These are phyloP conservation scores for Ceratocystis huliohia DNA, from an alignment of 2,329 filamentous ascomycete genomes.

Conservation along the genomic window DNA sequence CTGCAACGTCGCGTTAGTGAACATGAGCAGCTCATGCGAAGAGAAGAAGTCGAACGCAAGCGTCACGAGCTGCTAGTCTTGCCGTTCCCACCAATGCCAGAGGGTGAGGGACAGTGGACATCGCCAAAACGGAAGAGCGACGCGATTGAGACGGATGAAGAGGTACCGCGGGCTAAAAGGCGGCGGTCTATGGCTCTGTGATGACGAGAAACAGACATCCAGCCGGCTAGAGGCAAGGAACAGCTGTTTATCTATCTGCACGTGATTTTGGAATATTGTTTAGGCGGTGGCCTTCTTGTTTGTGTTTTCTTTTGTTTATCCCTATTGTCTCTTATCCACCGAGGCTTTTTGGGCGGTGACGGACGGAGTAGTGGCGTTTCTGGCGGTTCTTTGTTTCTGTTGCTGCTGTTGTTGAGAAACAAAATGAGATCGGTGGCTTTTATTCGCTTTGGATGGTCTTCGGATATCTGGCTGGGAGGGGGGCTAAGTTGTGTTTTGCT, in stretches of 20 bases:
- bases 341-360: too few relatives aligned
- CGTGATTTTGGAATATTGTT: not conserved
- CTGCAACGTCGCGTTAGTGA: conserved; percentile 7
- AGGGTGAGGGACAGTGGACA: not conserved
- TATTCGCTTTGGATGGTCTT: not conserved
- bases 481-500: not conserved
- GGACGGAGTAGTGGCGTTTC: not conserved
- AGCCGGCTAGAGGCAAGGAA: too few relatives aligned
- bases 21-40: conserved; percentile 1
- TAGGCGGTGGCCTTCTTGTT: not conserved
- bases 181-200: conserved; percentile 9
- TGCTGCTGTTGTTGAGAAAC: not conserved
- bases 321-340: too few relatives aligned
- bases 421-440: not conserved
- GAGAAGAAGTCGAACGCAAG: conserved; percentile 1
- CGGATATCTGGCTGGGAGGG: not conserved
- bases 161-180: conserved; percentile 5
- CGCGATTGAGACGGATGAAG: not conserved
- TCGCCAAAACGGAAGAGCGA: not conserved
- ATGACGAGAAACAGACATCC: not conserved
- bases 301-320: not conserved
- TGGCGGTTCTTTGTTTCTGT: not conserved
- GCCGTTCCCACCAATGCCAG: conserved; percentile 35
- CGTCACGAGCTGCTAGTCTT: conserved; percentile 24
- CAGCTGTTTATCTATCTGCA: too few relatives aligned